A percentile compares a stretch with the other conserved stretches of the same genome.
phyloP scores from a whole-genome alignment of 768 basidiomycete genomes.

The Mycena leptocephala region DNA sequence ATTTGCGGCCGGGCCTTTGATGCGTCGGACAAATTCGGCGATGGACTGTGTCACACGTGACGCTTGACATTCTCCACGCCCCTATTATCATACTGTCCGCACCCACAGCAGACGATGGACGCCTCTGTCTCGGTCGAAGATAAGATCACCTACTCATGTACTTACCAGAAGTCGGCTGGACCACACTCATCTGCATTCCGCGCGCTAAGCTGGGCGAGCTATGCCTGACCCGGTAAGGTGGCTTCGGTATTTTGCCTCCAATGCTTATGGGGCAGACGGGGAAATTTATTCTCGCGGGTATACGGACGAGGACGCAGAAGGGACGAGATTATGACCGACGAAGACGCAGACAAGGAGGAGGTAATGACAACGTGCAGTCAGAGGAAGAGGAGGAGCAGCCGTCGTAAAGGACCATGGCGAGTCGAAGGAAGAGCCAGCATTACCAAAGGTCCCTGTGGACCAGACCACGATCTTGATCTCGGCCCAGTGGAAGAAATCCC shows the following conservation, averaged over 20 bases:
- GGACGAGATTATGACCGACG: not conserved
- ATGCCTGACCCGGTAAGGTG: not conserved
- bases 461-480: not conserved
- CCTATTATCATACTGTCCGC: not conserved
- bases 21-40: too few species aligned
- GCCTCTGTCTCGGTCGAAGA: not conserved
- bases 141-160: not conserved
- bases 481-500: conserved; percentile 2
- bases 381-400: conserved; percentile 3
- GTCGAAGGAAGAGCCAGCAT: not conserved
- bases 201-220: conserved; percentile 3
- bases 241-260: not conserved
- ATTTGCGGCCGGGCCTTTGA: too few species aligned
- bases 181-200: conserved; percentile 9
- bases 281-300: not conserved
- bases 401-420: not conserved
- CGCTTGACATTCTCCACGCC: too few species aligned
- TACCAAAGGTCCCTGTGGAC: not conserved
- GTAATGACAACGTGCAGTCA: not conserved
- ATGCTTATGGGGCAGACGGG: conserved; percentile 18
- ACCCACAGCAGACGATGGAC: not conserved
- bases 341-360: not conserved
- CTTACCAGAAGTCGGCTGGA: not conserved
- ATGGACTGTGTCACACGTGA: not conserved
- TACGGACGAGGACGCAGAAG: not conserved